These are phyloP conservation scores for Ballota nigra DNA, from an alignment of 257 asterid species.

Conservation along the genomic window DNA sequence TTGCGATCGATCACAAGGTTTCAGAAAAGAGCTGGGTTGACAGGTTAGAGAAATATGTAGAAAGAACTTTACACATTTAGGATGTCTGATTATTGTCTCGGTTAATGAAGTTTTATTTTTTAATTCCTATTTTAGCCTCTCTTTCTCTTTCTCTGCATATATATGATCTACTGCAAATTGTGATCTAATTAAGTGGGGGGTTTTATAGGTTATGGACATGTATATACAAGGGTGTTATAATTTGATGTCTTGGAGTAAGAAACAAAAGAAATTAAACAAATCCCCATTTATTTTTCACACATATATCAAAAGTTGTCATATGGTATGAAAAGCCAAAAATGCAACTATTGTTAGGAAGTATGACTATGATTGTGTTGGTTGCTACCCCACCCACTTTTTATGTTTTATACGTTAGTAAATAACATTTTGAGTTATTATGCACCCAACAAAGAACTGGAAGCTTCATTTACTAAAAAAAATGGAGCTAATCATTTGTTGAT, in stretches of 20 bases:
- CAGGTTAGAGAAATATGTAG: slow-evolving; percentile 28
- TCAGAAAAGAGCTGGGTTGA: slow-evolving; percentile 15
- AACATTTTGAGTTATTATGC: too few species aligned
- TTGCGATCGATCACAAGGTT: too few species aligned
- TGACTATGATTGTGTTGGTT: too few species aligned
- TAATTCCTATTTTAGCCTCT: slow-evolving; percentile 15
- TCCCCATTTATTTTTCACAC: not conserved
- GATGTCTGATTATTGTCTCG: slow-evolving; percentile 15
- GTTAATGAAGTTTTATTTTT: not conserved
- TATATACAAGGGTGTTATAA: not conserved
- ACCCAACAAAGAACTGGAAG: slow-evolving; percentile 45
- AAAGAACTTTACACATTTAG: slow-evolving; percentile 23
- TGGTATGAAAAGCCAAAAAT: too few species aligned
- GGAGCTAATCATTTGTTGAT: slow-evolving; percentile 83
- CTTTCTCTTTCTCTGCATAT: slow-evolving; percentile 6
- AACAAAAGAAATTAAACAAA: not conserved
- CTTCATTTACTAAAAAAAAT: slow-evolving; percentile 42
- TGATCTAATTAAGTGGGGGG: not conserved
- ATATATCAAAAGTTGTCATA: not conserved
- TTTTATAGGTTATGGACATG: slow-evolving; percentile 23
- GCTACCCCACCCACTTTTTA: too few species aligned
- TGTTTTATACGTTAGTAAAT: too few species aligned
- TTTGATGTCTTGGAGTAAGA: not conserved
- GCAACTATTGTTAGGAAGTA: too few species aligned
- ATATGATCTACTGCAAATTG: slow-evolving; percentile 10